phyloP scores from a whole-genome alignment of 192 early-diverging fungal genomes.

The Podila epicladia region DNA sequence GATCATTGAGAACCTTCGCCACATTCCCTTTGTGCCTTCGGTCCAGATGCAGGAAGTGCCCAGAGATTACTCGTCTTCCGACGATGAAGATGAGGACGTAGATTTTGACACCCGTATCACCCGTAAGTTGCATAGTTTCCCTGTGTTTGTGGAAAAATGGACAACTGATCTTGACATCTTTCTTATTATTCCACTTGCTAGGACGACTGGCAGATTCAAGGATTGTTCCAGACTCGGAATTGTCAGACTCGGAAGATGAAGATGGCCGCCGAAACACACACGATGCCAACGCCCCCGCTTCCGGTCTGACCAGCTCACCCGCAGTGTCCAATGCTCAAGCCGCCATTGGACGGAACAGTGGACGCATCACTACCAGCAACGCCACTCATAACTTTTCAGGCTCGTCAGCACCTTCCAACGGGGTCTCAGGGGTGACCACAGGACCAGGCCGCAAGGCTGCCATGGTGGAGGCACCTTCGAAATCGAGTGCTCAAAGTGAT shows the following conservation, averaged over 20 bases:
- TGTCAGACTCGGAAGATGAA: conserved; percentile 84
- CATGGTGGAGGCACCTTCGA: conserved; percentile 1
- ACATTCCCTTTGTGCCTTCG: conserved; percentile 78
- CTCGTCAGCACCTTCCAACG: conserved; percentile 9
- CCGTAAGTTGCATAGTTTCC: conserved; percentile 55
- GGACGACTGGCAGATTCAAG: conserved; percentile 69
- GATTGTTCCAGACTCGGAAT: conserved; percentile 75
- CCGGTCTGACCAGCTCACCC: conserved; percentile 22
- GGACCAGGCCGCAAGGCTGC: conserved; percentile 22
- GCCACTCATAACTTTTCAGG: conserved; percentile 40
- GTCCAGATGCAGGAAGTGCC: conserved; percentile 83
- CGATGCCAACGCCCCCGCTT: conserved; percentile 28
- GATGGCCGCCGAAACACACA: conserved; percentile 51
- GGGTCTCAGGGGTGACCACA: conserved; percentile 1
- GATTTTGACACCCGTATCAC: conserved; percentile 68
- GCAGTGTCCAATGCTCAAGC: conserved; percentile 3
- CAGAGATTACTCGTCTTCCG: conserved; percentile 68
- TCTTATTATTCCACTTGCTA: conserved; percentile 24
- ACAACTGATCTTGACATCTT: neutral
- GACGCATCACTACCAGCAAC: conserved; percentile 29
- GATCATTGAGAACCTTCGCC: conserved; percentile 71
- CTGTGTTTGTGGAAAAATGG: too few relatives aligned
- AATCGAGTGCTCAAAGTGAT: conserved; percentile 28
- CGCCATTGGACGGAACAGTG: conserved; percentile 18
- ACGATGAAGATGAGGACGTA: conserved; percentile 75